Evolutionary conservation across 106 monocot species (phyloP).

Genomic region (Acorus calamus): DNA sequence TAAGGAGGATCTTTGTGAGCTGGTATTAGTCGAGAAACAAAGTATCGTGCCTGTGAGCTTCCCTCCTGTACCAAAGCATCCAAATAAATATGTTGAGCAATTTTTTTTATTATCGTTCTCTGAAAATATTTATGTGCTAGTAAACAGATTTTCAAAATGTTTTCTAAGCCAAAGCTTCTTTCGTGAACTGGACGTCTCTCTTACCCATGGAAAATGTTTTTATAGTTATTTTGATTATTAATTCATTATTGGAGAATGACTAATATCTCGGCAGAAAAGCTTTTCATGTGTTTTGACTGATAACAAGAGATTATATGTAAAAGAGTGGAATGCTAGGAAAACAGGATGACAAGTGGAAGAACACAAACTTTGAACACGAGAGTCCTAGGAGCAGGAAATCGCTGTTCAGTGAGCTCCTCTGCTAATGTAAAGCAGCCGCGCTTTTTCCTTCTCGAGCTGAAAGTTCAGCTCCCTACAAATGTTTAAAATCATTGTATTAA

Average conservation of each 20-base stretch:
- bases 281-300: too few relatives aligned
- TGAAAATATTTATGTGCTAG: too few relatives aligned
- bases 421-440: constrained; percentile 92
- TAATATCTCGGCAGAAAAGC: too few relatives aligned
- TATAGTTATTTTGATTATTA: too few relatives aligned
- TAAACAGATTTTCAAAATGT: too few relatives aligned
- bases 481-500: background rate
- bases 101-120: too few relatives aligned
- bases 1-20: constrained; percentile 98
- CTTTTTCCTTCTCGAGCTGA: constrained; percentile 79
- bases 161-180: too few relatives aligned
- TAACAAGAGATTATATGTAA: too few relatives aligned
- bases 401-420: constrained; percentile 80
- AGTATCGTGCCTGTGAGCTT: constrained; percentile 92
- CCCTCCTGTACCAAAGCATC: constrained; percentile 55
- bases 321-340: too few relatives aligned
- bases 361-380: constrained; percentile 79
- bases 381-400: constrained; percentile 92
- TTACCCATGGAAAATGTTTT: too few relatives aligned
- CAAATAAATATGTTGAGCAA: background rate
- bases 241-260: too few relatives aligned
- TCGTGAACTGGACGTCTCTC: too few relatives aligned
- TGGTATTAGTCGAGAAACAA: constrained; percentile 88
- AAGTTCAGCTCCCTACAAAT: constrained; percentile 80
- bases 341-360: background rate